Base-by-base conservation (phyloP, 768 basidiomycete genomes). In the Psilocybe cyanescens region DNA sequence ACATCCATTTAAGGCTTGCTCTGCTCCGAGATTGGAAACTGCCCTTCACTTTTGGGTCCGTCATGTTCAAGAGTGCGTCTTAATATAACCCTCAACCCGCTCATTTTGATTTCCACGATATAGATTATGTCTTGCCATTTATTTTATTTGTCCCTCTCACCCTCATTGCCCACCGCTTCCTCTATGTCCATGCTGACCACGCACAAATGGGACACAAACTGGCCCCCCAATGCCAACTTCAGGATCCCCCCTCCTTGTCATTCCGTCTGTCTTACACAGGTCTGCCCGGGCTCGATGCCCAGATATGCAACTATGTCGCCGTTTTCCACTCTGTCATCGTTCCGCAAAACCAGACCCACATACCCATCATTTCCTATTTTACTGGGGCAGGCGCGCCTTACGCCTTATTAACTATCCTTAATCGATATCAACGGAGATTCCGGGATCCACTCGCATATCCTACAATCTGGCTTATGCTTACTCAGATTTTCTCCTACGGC, bases 321-420 rank as follows among this genome's bases (percentile, higher is more conserved):
- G 74, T 84, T 66, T 85, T 84, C 67, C 81, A 84, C 30, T 16
- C 50, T 19, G 28, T 51, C 35, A 67, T 81, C 46, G 68, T 44
- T n/a, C 41, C 41, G 7, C 41, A 67, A n/a, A 49, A 63, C 19
- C 68, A 64, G 12, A 50, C 63, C 8, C 67, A 68, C n/a, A 39
- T 68, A 2, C 63, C 66, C 17, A 72, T 75, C 60, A 63, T 78
- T 47, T 63, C 62, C 8, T 81, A 81, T 60, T 75, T 79, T 51
- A 45, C 79, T 17, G 67, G 65, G 17, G 66, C 69, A 31, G 65
- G 67, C 16, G 59, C 67, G 8, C 68, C 75, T 5, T 65, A 81
- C 16, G 55, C 78, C 29, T 69, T 74, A 29, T 64, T 81, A 33
- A 76, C 75, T 24, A 73, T 71, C 45, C 64, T 82, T 50, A 83